Conservation (phyloP, 257 asterid genomes). For the Solanum boliviense region DNA sequence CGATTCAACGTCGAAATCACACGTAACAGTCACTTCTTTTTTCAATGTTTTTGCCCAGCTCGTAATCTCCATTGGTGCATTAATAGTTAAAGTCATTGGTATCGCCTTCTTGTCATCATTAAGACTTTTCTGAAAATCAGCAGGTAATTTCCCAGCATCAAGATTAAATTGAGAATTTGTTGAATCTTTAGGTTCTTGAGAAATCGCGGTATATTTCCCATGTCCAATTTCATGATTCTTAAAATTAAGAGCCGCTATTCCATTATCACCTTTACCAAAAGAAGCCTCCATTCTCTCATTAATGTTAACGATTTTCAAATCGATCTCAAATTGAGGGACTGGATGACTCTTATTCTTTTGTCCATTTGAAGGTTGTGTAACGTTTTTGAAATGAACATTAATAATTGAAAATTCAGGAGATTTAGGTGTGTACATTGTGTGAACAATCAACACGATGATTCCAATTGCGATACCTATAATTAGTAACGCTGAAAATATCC, state of each 20-base stretch:
- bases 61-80: conserved; percentile 23
- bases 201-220: conserved; percentile 16
- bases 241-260: conserved; percentile 15
- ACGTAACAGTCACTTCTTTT: conserved; percentile 14
- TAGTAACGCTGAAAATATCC: conserved; percentile 2
- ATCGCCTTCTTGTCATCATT: conserved; percentile 11
- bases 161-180: conserved; percentile 7
- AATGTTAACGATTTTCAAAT: conserved; percentile 17
- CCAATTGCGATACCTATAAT: conserved; percentile 1
- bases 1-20: conserved; percentile 39
- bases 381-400: conserved; percentile 9
- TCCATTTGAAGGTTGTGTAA: background rate
- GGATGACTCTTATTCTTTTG: background rate
- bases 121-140: conserved; percentile 7
- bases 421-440: conserved; percentile 28
- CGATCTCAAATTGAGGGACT: conserved; percentile 15
- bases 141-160: conserved; percentile 10
- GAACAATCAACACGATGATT: background rate
- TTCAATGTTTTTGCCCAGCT: conserved; percentile 25
- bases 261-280: conserved; percentile 13
- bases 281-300: conserved; percentile 22
- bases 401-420: conserved; percentile 32
- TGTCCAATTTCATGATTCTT: conserved; percentile 25
- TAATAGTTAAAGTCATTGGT: conserved; percentile 16
- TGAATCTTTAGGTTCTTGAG: background rate